A percentile compares a stretch with the other conserved stretches of the same genome.
phyloP scores from a whole-genome alignment of 208 protist species.

The Tritrichomonas musculus region DNA sequence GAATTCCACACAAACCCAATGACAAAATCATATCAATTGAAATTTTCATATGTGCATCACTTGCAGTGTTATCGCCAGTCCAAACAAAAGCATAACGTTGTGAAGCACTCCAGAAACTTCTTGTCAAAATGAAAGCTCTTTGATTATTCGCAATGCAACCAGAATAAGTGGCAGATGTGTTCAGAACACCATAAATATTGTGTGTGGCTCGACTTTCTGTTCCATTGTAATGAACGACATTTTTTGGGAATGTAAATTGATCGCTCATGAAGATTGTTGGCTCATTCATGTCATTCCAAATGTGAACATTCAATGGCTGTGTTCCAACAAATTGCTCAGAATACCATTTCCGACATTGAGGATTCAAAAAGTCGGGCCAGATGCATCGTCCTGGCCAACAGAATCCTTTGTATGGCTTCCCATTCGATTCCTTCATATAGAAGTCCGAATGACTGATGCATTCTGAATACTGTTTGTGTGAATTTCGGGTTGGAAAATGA shows the following conservation, averaged over 20 bases:
- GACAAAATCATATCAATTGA: slow-evolving; percentile 87
- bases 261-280: slow-evolving; percentile 87
- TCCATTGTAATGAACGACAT: slow-evolving; percentile 60
- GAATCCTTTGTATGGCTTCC: slow-evolving; percentile 72
- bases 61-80: slow-evolving; percentile 93
- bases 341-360: slow-evolving; percentile 60
- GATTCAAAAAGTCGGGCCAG: slow-evolving; percentile 82
- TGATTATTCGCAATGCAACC: slow-evolving; percentile 59
- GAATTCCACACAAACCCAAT: slow-evolving; percentile 80
- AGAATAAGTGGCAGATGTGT: slow-evolving; percentile 53
- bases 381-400: slow-evolving; percentile 87
- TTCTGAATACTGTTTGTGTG: neutral
- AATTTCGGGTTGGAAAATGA: neutral
- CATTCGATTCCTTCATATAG: neutral
- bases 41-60: slow-evolving; percentile 81
- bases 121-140: slow-evolving; percentile 89
- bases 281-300: slow-evolving; percentile 99
- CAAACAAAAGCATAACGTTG: slow-evolving; percentile 92
- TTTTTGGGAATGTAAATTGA: slow-evolving; percentile 81
- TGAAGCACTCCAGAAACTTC: slow-evolving; percentile 90
- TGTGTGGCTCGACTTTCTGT: slow-evolving; percentile 87
- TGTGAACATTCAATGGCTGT: slow-evolving; percentile 67
- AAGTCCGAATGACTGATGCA: neutral
- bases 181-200: slow-evolving; percentile 88
- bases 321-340: slow-evolving; percentile 39